Evolutionary conservation across 176 grass and related monocot species (phyloP), one percentile per base, ranked within the genome.

Genomic region (Ensete ventricosum): DNA sequence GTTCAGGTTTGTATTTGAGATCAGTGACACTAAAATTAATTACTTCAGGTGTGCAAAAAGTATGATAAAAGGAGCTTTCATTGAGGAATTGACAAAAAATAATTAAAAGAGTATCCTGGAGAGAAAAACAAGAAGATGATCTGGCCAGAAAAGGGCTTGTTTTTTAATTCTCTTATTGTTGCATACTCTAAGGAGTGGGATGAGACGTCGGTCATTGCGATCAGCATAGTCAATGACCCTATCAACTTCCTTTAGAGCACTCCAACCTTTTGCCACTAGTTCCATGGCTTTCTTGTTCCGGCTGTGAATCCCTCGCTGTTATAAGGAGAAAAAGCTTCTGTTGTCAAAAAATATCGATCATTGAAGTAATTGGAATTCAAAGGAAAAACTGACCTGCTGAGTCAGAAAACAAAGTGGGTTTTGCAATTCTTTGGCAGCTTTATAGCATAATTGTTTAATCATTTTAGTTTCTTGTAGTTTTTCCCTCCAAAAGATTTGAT

Each of bases 251-350:
- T 89, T 90, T 9, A 97, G 87, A 24, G 94, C 94, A 54, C 94
- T 97, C 89, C 89, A 93, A 2, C 94, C 94, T 59, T 85, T 92
- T 4, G 81, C 94, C 29, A 93, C 84, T 77, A 97, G 71, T 84
- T 97, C 94, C 94, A 91, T 93, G 21, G 94, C 94, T 82, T 91
- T 90, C 84, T 93, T 93, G 84, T 93, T 97, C 74, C 94, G 71
- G 52, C 80, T 81, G 59, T 97, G 94, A 12, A 97, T 90, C 54
- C 80, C 78, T 65, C 87, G 90, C 93, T 97, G 85, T 75, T 69
- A 69, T 49, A 68, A 80, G 50, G 13, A 78, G 20, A 78, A 2
- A 14, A 22, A 54, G 9, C 55, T 26, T 19, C 66, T 14, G 1
- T 1, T 16, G 50, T 52, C n/a, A 14, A 64, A 48, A 77, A 23